Conservation (phyloP, 1,284 basidiomycete genomes). For the Apiotrichum gamsii region DNA sequence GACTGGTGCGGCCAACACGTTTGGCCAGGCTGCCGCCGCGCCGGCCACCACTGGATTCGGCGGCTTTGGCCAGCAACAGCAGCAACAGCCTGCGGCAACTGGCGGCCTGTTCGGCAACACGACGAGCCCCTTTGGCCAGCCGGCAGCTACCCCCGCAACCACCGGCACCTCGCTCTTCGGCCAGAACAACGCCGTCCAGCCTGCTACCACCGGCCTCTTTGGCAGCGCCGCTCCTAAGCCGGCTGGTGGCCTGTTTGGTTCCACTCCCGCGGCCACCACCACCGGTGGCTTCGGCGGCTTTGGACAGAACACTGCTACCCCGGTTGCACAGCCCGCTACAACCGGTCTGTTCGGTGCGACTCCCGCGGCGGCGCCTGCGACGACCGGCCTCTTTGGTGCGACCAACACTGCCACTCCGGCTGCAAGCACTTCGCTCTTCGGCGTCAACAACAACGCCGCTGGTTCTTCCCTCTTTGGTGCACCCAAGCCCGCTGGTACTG, state of each 20-base stretch:
- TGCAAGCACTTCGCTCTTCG: slow-evolving; percentile 48
- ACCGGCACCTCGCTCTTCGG: slow-evolving; percentile 46
- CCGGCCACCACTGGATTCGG: too few relatives aligned
- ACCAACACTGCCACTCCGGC: slow-evolving; percentile 12
- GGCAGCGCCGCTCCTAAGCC: slow-evolving; percentile 33
- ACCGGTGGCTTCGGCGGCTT: slow-evolving; percentile 26
- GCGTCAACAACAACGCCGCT: slow-evolving; percentile 31
- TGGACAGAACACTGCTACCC: slow-evolving; percentile 7
- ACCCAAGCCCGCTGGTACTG: slow-evolving; percentile 38
- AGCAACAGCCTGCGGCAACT: slow-evolving; percentile 11
- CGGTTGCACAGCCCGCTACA: slow-evolving; percentile 9
- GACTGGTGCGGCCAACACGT: slow-evolving; percentile 25
- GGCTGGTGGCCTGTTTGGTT: slow-evolving; percentile 36
- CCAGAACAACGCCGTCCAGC: slow-evolving; percentile 35
- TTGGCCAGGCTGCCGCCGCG: neutral
- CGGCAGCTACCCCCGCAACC: slow-evolving; percentile 3
- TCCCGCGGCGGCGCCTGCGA: slow-evolving; percentile 22
- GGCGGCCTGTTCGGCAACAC: slow-evolving; percentile 28
- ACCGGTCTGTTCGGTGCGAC: slow-evolving; percentile 40
- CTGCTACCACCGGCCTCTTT: slow-evolving; percentile 36
- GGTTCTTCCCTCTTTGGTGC: slow-evolving; percentile 51
- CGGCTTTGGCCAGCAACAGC: slow-evolving; percentile 37
- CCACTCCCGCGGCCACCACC: slow-evolving; percentile 14
- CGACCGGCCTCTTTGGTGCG: slow-evolving; percentile 52
- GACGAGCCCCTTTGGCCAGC: slow-evolving; percentile 30